Percentiles rank a stretch among this genome's conserved stretches.
Conservation (phyloP, 305 asterid species). For the Vinca major region DNA sequence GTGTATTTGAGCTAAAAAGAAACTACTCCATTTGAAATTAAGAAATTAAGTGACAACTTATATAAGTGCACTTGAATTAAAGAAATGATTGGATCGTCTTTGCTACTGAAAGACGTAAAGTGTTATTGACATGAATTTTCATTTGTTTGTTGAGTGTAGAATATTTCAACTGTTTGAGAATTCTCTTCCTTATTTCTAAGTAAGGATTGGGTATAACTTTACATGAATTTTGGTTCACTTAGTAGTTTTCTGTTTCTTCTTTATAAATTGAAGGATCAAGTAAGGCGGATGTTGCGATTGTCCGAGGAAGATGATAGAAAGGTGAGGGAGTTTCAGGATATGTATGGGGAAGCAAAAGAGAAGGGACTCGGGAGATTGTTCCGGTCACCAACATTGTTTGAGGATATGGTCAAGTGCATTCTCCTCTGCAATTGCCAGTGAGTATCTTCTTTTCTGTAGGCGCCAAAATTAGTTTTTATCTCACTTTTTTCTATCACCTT, state of each 20-base stretch:
- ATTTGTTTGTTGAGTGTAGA: not conserved
- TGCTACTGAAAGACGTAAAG: too few relatives aligned
- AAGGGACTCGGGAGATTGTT: conserved; percentile 67
- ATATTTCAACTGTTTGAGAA: not conserved
- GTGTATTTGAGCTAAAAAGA: not conserved
- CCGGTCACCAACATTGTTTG: conserved; percentile 80
- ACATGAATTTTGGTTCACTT: not conserved
- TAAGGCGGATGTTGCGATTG: conserved; percentile 63
- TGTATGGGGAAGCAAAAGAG: conserved; percentile 42
- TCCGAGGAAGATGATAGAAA: conserved; percentile 47
- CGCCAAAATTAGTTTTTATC: not conserved
- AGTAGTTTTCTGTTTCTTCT: not conserved
- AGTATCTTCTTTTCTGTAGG: conserved; percentile 11
- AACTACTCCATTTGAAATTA: not conserved
- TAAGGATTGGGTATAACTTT: not conserved
- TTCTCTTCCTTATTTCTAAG: not conserved
- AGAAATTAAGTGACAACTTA: too few relatives aligned
- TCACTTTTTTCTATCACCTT: not conserved
- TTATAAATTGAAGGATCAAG: conserved; percentile 42
- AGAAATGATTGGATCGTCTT: too few relatives aligned
- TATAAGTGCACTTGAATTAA: too few relatives aligned
- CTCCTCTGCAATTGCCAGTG: conserved; percentile 93
- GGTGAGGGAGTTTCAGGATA: conserved; percentile 51
- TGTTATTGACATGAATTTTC: too few relatives aligned
- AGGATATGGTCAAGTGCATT: conserved; percentile 78